phyloP scores from a whole-genome alignment of 1,284 basidiomycete species.

The Inonotus hispidus region DNA sequence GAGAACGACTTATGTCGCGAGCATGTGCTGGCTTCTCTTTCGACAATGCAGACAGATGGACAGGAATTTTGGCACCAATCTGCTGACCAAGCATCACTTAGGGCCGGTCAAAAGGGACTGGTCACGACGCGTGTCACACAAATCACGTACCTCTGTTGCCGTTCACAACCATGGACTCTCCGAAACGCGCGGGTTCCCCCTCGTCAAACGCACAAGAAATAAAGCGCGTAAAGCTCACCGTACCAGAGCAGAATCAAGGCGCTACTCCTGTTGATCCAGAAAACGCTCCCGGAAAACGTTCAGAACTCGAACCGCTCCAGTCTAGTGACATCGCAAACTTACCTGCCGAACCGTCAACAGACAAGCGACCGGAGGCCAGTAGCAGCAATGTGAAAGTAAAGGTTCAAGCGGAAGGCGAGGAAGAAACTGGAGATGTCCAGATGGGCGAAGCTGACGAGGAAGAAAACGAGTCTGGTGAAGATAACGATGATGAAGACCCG shows the following conservation, averaged over 20 bases:
- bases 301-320: constrained; percentile 68
- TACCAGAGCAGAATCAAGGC: constrained; percentile 55
- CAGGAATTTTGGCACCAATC: not conserved
- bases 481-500: constrained; percentile 74
- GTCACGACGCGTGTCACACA: not conserved
- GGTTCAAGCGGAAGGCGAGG: constrained; percentile 64
- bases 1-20: no score
- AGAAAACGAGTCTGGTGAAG: constrained; percentile 63
- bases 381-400: constrained; percentile 42
- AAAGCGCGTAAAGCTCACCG: constrained; percentile 62
- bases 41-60: no score
- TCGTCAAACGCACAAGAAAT: constrained; percentile 49
- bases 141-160: not conserved
- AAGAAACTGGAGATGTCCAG: constrained; percentile 25
- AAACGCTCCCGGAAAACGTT: constrained; percentile 67
- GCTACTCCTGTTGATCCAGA: constrained; percentile 67
- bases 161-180: constrained; percentile 43
- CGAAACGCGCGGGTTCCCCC: constrained; percentile 67
- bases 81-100: not conserved
- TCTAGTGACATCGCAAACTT: constrained; percentile 69
- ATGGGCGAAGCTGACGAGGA: constrained; percentile 56
- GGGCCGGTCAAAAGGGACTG: not conserved
- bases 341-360: constrained; percentile 42
- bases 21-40: no score
- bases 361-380: constrained; percentile 42